Base-by-base conservation (phyloP, 2,329 filamentous ascomycete genomes). In the Xylaria multiplex region DNA sequence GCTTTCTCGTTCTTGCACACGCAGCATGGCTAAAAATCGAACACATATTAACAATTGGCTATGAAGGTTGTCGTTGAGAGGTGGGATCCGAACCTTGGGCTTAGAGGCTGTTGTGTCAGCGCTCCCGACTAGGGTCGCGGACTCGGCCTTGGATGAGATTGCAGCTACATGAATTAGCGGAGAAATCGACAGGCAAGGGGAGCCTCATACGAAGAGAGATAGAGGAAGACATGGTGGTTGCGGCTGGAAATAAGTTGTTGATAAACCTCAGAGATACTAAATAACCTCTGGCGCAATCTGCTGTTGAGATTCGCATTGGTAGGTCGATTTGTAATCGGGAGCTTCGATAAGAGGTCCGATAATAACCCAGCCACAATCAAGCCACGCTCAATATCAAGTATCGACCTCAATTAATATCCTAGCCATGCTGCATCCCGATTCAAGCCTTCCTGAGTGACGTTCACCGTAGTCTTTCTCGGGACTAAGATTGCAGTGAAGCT, bases 1-100 rank as follows among this genome's bases (percentile, higher is more conserved):
- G 92, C 85, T 81, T 99, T 99, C 80, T 99, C 93, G 50, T 96
- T 89, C 78, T 94, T 97, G 88, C 96, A 99, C 35, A 98, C 96
- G 79, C 96, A 98, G 87, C 96, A 98, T 49, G 95, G 95, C 93
- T 97, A 75, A 66, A n/a, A 6, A 13, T 11, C 27, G 9, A 22
- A 49, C 14, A n/a, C 2, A 14, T 3, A 63, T 75, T 55, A 66
- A 35, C 35, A 43, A 50, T 37, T 50, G 27, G 54, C 16, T 40
- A 2, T 14, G 35, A 16, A 13, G 6, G 8, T 32, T 42, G 7
- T 27, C 2, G 6, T 43, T 16, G 24, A 32, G 7, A 9, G 32
- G 48, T 40, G 32, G 52, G 35, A 46, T 59, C 8, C 72, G 60
- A 50, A 77, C 76, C 72, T 76, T 78, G n/a, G 76, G 76, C 71